A percentile compares a stretch with the other conserved stretches of the same genome.
These are phyloP conservation scores for Neonectria hederae DNA, from an alignment of 2,329 filamentous ascomycete species.

Conservation along the genomic window DNA sequence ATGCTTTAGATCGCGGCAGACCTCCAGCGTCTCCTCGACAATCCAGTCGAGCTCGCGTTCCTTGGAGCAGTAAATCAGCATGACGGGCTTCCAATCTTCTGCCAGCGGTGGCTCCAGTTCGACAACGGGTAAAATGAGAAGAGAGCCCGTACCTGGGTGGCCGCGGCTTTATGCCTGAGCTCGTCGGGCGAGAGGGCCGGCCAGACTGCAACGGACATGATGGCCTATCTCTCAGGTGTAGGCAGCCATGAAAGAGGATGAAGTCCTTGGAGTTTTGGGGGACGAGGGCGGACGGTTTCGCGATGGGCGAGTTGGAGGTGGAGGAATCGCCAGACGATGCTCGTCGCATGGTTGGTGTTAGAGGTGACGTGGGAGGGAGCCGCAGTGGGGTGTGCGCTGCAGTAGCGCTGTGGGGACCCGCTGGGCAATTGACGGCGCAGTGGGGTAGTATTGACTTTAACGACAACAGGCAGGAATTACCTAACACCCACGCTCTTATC, in stretches of 20 bases:
- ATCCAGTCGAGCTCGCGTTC: constrained; percentile 66
- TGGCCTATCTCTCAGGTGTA: constrained; percentile 30
- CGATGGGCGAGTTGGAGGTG: constrained; percentile 34
- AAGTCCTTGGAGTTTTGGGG: not conserved
- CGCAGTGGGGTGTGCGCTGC: constrained; percentile 22
- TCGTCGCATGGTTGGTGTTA: not conserved
- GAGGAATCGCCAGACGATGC: constrained; percentile 27
- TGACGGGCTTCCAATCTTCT: constrained; percentile 9
- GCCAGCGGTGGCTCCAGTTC: not conserved
- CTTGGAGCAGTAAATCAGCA: constrained; percentile 49
- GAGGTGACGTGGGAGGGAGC: constrained; percentile 34
- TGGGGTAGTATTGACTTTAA: constrained; percentile 9
- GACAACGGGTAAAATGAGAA: not conserved
- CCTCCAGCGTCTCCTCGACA: constrained; percentile 58
- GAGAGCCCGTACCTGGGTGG: constrained; percentile 58
- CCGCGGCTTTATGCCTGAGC: constrained; percentile 60
- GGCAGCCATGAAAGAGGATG: constrained; percentile 37
- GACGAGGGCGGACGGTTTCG: constrained; percentile 13
- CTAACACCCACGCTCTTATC: too few species aligned
- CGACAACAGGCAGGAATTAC: not conserved
- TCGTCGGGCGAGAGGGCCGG: constrained; percentile 61
- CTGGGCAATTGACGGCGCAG: constrained; percentile 3
- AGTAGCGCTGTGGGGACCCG: constrained; percentile 20
- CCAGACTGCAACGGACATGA: constrained; percentile 70
- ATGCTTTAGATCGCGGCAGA: constrained; percentile 61